phyloP scores from a whole-genome alignment of 2,329 filamentous ascomycete genomes.

The Fusarium acutatum region DNA sequence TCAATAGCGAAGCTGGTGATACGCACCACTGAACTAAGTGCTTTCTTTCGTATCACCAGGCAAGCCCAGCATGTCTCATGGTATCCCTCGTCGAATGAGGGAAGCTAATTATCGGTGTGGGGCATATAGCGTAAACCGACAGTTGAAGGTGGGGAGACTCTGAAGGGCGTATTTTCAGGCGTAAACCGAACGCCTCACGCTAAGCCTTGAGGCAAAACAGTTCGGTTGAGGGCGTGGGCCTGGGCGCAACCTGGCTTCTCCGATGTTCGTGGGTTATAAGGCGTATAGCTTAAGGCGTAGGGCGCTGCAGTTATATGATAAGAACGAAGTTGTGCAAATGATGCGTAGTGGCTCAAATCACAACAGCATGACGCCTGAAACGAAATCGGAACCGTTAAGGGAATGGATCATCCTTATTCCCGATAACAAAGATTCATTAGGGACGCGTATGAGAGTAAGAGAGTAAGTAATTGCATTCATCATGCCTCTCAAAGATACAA shows the following conservation, averaged over 20 bases:
- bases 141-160: not conserved
- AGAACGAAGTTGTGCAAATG: not conserved
- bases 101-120: not conserved
- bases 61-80: not conserved
- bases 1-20: accelerated
- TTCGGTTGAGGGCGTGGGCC: not conserved
- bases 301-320: not conserved
- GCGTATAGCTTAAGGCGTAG: not conserved
- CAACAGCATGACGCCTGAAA: not conserved
- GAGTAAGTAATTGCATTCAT: not conserved
- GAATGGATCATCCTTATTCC: not conserved
- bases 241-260: accelerated
- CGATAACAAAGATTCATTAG: not conserved
- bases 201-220: accelerated
- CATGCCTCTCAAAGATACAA: not conserved
- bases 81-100: accelerated
- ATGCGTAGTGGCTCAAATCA: not conserved
- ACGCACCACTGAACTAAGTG: accelerated
- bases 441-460: not conserved
- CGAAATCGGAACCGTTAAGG: accelerated
- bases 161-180: not conserved
- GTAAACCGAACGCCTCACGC: not conserved
- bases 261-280: not conserved
- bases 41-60: accelerated
- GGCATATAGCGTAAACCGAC: not conserved